Evolutionary conservation across 768 basidiomycete genomes (phyloP), one percentile per base, ranked within the genome.

Genomic region (Pleurotus citrinopileatus): DNA sequence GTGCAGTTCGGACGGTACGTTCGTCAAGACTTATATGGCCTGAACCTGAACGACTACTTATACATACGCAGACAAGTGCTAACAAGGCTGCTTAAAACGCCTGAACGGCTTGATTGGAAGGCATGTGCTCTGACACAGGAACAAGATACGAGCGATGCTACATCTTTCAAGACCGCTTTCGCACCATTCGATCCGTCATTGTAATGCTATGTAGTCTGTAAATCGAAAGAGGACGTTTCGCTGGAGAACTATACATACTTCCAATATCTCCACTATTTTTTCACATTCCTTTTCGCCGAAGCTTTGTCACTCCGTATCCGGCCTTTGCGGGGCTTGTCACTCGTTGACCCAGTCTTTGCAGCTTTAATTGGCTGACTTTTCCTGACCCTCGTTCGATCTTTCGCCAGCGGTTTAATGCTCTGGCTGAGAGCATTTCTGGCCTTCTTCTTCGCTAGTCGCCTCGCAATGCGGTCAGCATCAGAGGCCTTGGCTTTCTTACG

Each of bases 1-100:
- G 74, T 98, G 42, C 94, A 98, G 66, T 98, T 98, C 69, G 95
- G 94, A 57, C 83, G 96, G 95, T 96, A 65, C 64, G 84, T 27
- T 1, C 6, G 22, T 1, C 20, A 27, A n/a, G n/a, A n/a, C n/a
- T n/a, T n/a, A n/a, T n/a, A n/a, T n/a, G n/a, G n/a, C n/a, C n/a
- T n/a, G n/a, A n/a, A n/a, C n/a, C n/a, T n/a, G n/a, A n/a, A n/a
- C n/a, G n/a, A n/a, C n/a, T n/a, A n/a, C n/a, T n/a, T n/a, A n/a
- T n/a, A n/a, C n/a, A n/a, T n/a, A 45, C 55, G 44, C 64, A 98
- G 96, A 69, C 84, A 89, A 68, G 92, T 90, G 13, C 65, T 98
- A 40, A 91, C 87, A 4, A 75, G 80, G 29, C 68, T 98, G n/a
- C 64, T 98, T 52, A 84, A 78, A 13, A 81, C 83, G 52, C 85